Conservation (phyloP, 1,284 basidiomycete species). For the Neotropicomus parvogracilis region DNA sequence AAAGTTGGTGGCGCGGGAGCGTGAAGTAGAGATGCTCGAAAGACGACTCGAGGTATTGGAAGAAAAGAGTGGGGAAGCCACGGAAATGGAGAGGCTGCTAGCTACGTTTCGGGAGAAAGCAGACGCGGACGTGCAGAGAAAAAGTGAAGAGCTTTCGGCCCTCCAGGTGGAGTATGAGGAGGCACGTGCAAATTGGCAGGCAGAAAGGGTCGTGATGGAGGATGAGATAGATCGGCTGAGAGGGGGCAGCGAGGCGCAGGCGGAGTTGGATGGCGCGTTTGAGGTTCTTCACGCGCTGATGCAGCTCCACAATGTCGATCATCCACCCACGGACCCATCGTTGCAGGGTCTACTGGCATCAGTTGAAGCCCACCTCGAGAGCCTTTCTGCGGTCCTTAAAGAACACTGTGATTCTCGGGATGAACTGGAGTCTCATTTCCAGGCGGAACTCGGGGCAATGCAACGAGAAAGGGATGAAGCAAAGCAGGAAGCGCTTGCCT, state of each 20-base stretch:
- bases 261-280: conserved; percentile 49
- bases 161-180: conserved; percentile 51
- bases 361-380: conserved; percentile 52
- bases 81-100: conserved; percentile 40
- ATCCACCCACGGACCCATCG: conserved; percentile 49
- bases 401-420: conserved; percentile 43
- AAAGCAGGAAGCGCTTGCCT: conserved; percentile 41
- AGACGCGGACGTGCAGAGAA: conserved; percentile 38
- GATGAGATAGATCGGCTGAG: conserved; percentile 43
- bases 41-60: conserved; percentile 44
- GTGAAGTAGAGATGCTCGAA: conserved; percentile 46
- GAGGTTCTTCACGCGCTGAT: conserved; percentile 47
- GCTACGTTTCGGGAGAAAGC: conserved; percentile 36
- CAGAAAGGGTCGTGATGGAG: conserved; percentile 51
- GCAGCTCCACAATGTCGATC: conserved; percentile 50
- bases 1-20: conserved; percentile 41
- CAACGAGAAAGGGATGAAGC: conserved; percentile 54
- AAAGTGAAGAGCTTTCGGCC: conserved; percentile 48
- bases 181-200: conserved; percentile 53
- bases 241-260: conserved; percentile 35
- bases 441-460: conserved; percentile 55
- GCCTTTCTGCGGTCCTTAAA: conserved; percentile 50
- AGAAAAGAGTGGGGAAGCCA: conserved; percentile 41
- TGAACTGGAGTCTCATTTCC: conserved; percentile 51
- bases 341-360: conserved; percentile 50